These are phyloP conservation scores for Pseudogymnoascus sp. DNA, from an alignment of 2,329 filamentous ascomycete genomes.

Conservation along the genomic window DNA sequence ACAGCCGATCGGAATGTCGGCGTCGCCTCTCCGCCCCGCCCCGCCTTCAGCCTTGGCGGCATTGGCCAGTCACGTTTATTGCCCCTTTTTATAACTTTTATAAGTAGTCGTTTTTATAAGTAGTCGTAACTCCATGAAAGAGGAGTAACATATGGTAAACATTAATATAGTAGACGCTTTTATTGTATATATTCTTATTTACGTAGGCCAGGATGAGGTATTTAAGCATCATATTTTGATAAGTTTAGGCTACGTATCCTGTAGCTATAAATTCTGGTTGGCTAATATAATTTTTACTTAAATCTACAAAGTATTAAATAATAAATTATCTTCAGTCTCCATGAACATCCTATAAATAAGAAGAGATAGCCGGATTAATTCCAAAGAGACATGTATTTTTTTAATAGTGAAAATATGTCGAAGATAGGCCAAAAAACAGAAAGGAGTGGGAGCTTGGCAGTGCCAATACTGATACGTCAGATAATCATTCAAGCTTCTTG, in stretches of 20 bases:
- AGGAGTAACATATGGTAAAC: background rate
- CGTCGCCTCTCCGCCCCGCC: background rate
- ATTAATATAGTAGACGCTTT: background rate
- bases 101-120: no score
- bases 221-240: background rate
- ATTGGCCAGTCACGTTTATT: background rate
- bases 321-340: background rate
- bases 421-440: background rate
- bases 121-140: background rate
- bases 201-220: background rate
- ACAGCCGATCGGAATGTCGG: slow-evolving; percentile 1
- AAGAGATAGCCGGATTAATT: background rate
- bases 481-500: background rate
- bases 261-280: background rate
- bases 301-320: background rate
- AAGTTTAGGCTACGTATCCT: background rate
- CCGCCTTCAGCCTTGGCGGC: background rate
- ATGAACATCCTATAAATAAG: background rate
- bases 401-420: background rate
- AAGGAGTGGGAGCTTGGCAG: background rate
- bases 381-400: background rate
- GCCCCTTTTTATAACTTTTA: background rate
- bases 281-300: background rate
- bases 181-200: background rate
- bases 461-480: background rate